phyloP scores from a whole-genome alignment of 1,284 basidiomycete species.

The Cerrena zonata region DNA sequence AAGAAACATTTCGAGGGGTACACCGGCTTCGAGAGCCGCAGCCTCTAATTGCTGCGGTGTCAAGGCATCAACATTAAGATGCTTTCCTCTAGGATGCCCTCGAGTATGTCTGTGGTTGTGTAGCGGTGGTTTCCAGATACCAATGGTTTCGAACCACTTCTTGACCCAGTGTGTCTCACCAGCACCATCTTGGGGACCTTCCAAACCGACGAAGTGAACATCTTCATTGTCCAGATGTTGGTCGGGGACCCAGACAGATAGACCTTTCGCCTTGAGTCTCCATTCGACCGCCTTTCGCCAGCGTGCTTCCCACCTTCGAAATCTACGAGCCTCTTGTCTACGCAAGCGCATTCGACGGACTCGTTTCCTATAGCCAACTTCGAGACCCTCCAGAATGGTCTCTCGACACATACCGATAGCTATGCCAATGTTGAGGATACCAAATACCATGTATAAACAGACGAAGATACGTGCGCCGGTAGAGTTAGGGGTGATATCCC shows the following conservation, averaged over 20 bases:
- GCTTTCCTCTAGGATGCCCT: constrained; percentile 36
- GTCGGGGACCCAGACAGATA: constrained; percentile 49
- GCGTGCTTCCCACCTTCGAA: constrained; percentile 37
- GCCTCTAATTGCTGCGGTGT: constrained; percentile 46
- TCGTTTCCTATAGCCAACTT: constrained; percentile 54
- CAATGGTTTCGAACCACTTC: constrained; percentile 9
- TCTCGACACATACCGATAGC: constrained; percentile 65
- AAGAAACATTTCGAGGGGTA: constrained; percentile 45
- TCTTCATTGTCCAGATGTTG: constrained; percentile 12
- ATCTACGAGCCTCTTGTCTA: constrained; percentile 34
- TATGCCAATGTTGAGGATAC: constrained; percentile 60
- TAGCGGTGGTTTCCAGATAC: neutral
- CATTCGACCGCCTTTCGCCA: constrained; percentile 57
- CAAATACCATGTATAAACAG: constrained; percentile 52
- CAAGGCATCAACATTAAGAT: constrained; percentile 56
- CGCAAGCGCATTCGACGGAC: constrained; percentile 36
- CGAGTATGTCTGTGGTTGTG: constrained; percentile 11
- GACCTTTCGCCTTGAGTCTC: constrained; percentile 44
- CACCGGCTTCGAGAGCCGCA: constrained; percentile 59
- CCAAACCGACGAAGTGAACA: constrained; percentile 20
- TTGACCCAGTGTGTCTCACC: constrained; percentile 12
- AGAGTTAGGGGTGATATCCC: constrained; percentile 59
- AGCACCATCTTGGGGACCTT: constrained; percentile 11
- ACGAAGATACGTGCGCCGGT: constrained; percentile 50
- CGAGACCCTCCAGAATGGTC: constrained; percentile 65